Evolutionary conservation across 306 rosid genomes (phyloP), one percentile per base, ranked within the genome.

Genomic region (Luffa acutangula): DNA sequence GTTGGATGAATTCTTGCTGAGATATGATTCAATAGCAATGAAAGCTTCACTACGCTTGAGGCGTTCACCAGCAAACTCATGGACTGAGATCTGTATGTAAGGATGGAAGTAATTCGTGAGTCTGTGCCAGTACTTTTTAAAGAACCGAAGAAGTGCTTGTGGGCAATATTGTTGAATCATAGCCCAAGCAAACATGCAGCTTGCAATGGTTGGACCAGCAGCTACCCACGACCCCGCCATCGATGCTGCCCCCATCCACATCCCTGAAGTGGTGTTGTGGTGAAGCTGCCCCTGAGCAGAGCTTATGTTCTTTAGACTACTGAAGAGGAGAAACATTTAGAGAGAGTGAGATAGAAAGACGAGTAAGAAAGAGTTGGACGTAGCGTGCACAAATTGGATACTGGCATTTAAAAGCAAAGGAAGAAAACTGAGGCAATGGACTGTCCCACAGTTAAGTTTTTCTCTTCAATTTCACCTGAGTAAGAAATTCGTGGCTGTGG

Each of bases 121-220:
- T 21, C 82, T 84, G 43, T 83, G 86, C 0, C 81, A 77, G 80
- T 85, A 83, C 46, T 86, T 90, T 59, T 87, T 91, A 0, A 88
- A 78, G 83, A 89, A 86, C 2, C 89, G 89, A 7, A 81, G 79
- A 21, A 92, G 75, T 76, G 85, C 89, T 63, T 88, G 88, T 0
- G 98, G 98, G 80, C 96, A 94, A 78, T 92, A 94, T n/a, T 94
- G 98, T 34, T 86, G 85, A 65, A 92, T 75, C 84, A 94, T 87
- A n/a, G 98, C 97, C 91, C 90, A 90, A 49, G 88, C 8, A 69
- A 94, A 94, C 98, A 94, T 92, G 85, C 89, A 90, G 82, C 91
- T 90, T 0, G 98, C 97, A 64, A 94, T 25, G 78, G 90, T 87
- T 57, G 98, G 91, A 9, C 98, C 98, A 89, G 88, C 83, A 43